Evolutionary conservation across 306 rosid species (phyloP), one percentile per base, ranked within the genome.

Genomic region (Prunus mume): DNA sequence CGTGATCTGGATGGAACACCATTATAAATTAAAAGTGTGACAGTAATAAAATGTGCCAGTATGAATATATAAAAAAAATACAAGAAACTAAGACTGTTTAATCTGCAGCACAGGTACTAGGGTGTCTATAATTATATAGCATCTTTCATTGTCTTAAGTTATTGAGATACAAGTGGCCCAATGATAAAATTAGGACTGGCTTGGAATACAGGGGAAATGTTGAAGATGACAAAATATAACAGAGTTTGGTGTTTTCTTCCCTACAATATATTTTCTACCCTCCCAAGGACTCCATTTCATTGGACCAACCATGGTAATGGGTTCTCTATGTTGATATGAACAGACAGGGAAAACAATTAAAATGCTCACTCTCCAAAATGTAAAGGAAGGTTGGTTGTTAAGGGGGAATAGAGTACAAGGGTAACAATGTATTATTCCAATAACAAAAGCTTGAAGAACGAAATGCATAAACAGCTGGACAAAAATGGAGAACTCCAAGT

Each of bases 1-100:
- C 81, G 80, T 19, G 89, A 85, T 72, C 91, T 88, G 86, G 57
- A 66, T 51, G 38, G 46, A 76, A 77, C 24, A 54, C 72, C 49
- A 65, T 18, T 2, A 32, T 46, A n/a, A 5, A 66, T 12, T 49
- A 54, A 5, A 47, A 25, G 56, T 20, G 55, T 45, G 58, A 20
- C 28, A 64, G 30, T 63, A 6, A 28, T 3, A 62, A 11, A 11
- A 45, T 1, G 9, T 24, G 77, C 28, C 46, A 45, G 41, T 43
- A 30, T 43, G 12, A 38, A 60, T 41, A 9, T 4, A 58, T 10
- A 17, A 1, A 18, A 58, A 19, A 58, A 73, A 10, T 25, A 38
- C 43, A 38, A 6, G 27, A 58, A 30, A 49, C 38, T 41, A 43
- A 22, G 19, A 71, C 38, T 8, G 32, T 30, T 49, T 10, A 30